A percentile compares a stretch with the other conserved stretches of the same genome.
Evolutionary conservation across 140 eudicot genomes (phyloP).

Genomic region (Oenanthe javanica): DNA sequence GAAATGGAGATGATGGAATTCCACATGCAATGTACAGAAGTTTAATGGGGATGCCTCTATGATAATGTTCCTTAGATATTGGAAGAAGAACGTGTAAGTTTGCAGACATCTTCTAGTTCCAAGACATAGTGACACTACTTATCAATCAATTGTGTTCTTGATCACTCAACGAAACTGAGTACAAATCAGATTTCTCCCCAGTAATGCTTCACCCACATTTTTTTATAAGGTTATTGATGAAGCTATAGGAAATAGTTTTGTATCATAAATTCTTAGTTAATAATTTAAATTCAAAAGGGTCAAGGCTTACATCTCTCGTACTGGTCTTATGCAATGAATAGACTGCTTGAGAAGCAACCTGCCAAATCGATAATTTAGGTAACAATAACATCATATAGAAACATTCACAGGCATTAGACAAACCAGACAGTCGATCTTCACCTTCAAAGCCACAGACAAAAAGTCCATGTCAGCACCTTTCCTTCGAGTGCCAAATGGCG

Average conservation of each 20-base stretch:
- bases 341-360: conserved; percentile 92
- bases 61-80: neutral
- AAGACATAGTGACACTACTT: neutral
- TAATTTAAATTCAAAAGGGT: neutral
- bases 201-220: neutral
- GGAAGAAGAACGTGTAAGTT: neutral
- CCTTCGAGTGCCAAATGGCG: conserved; percentile 93
- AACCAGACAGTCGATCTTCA: conserved; percentile 11
- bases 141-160: neutral
- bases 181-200: neutral
- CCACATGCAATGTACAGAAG: neutral
- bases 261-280: neutral
- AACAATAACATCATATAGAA: neutral
- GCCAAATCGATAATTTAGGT: conserved; percentile 9
- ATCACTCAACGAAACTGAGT: neutral
- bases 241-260: neutral
- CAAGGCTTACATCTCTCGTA: conserved; percentile 73
- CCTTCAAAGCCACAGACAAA: conserved; percentile 69
- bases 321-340: conserved; percentile 95
- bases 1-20: neutral
- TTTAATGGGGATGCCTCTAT: neutral
- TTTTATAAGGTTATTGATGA: neutral
- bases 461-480: conserved; percentile 98
- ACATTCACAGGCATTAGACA: neutral
- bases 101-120: neutral